Conservation (phyloP, 306 rosid species). For the Pachyrhizus erosus region DNA sequence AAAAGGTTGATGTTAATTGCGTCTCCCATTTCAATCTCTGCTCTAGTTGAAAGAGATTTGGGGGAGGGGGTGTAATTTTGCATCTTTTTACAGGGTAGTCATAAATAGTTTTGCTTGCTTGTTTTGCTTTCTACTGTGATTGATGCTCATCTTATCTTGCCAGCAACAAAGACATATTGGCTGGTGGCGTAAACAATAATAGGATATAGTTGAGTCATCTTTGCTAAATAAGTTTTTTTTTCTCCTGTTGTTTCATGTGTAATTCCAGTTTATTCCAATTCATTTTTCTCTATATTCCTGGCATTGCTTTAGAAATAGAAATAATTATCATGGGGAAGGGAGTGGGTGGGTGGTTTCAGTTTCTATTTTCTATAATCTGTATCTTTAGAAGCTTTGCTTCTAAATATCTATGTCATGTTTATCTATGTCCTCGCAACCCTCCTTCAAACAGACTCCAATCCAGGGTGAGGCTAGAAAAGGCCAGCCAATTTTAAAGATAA, state of each 20-base stretch:
- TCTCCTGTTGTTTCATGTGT: background rate
- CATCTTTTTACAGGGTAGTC: background rate
- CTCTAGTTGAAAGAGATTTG: background rate
- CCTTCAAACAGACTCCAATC: background rate
- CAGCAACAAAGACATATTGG: background rate
- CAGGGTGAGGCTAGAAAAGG: constrained; percentile 5
- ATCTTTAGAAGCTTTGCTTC: background rate
- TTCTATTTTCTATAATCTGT: background rate
- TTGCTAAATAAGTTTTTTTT: background rate
- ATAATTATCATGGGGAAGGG: constrained; percentile 4
- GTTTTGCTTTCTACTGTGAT: constrained; percentile 2
- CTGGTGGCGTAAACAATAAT: background rate
- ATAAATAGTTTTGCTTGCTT: background rate
- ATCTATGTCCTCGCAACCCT: background rate
- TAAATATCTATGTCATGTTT: background rate
- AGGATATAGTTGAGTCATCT: constrained; percentile 1
- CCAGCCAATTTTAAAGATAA: background rate
- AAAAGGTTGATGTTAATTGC: background rate
- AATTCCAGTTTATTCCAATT: background rate
- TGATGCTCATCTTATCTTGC: constrained; percentile 19
- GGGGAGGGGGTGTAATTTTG: background rate
- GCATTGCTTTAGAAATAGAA: constrained; percentile 11
- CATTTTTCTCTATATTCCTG: background rate
- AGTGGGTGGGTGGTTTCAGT: background rate
- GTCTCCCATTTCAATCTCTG: background rate